A percentile compares a stretch with the other conserved stretches of the same genome.
Evolutionary conservation across 106 monocot genomes (phyloP).

Genomic region (Vanilla planifolia): DNA sequence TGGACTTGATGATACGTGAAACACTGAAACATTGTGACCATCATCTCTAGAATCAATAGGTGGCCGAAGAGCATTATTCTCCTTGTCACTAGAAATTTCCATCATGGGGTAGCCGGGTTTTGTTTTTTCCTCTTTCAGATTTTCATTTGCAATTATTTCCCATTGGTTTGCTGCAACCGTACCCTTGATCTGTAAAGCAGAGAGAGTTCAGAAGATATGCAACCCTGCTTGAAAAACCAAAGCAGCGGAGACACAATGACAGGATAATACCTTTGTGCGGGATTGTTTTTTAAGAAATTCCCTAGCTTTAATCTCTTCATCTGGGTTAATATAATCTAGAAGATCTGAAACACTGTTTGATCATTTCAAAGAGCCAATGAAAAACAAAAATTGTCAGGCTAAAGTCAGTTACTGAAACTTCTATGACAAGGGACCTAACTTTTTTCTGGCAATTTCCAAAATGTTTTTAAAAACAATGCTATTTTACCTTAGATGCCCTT

Average conservation of each 20-base stretch:
- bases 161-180: conserved; percentile 42
- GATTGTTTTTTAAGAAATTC: conserved; percentile 82
- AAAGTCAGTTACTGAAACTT: background rate
- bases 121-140: conserved; percentile 27
- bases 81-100: conserved; percentile 50
- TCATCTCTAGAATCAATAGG: conserved; percentile 40
- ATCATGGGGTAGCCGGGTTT: conserved; percentile 21
- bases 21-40: conserved; percentile 16
- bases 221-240: background rate
- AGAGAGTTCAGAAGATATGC: background rate
- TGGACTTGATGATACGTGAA: conserved; percentile 10
- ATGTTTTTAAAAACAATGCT: background rate
- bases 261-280: conserved; percentile 66
- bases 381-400: too few species aligned
- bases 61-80: conserved; percentile 31
- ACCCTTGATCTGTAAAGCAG: conserved; percentile 52
- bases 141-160: conserved; percentile 58
- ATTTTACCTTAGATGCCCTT: conserved; percentile 88
- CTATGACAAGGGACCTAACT: background rate
- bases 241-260: background rate
- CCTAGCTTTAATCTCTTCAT: conserved; percentile 75
- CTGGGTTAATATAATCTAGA: conserved; percentile 96
- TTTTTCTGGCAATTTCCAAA: too few species aligned
- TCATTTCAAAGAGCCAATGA: background rate
- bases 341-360: conserved; percentile 84